These are phyloP conservation scores for Alternaria longipes DNA, from an alignment of 2,329 filamentous ascomycete genomes.

Conservation along the genomic window DNA sequence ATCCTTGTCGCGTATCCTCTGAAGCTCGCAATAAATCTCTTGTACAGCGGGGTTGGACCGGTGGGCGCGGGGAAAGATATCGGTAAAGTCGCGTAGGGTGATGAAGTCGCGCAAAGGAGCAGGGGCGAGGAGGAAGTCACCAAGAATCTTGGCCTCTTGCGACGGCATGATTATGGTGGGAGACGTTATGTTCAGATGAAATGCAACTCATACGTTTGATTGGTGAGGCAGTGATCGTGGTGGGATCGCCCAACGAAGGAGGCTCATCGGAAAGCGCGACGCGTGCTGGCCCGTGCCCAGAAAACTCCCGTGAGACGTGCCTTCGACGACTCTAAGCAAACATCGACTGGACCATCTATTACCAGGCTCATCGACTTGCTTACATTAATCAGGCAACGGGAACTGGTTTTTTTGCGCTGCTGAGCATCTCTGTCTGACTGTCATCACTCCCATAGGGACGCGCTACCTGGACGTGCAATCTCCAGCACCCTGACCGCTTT, in stretches of 20 bases:
- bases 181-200: neutral
- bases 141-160: conserved; percentile 77
- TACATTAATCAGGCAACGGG: neutral
- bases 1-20: conserved; percentile 74
- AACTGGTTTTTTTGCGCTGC: conserved; percentile 4
- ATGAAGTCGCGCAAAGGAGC: conserved; percentile 77
- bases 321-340: conserved; percentile 20
- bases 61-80: conserved; percentile 75
- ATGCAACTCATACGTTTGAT: neutral
- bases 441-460: conserved; percentile 16
- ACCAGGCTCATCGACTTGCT: conserved; percentile 16
- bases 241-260: neutral
- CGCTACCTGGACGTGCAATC: conserved; percentile 29
- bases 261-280: conserved; percentile 28
- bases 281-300: conserved; percentile 32
- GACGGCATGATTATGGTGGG: conserved; percentile 66
- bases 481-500: conserved; percentile 21
- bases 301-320: conserved; percentile 30
- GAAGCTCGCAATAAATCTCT: conserved; percentile 79
- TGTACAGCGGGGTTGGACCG: conserved; percentile 73
- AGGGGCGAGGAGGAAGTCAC: conserved; percentile 79
- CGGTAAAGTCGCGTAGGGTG: conserved; percentile 77
- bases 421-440: conserved; percentile 5
- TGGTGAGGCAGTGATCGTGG: conserved; percentile 28
- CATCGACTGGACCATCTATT: conserved; percentile 14